Evolutionary conservation across 2,329 filamentous ascomycete genomes (phyloP).

Genomic region (Trichophyton mentagrophytes): DNA sequence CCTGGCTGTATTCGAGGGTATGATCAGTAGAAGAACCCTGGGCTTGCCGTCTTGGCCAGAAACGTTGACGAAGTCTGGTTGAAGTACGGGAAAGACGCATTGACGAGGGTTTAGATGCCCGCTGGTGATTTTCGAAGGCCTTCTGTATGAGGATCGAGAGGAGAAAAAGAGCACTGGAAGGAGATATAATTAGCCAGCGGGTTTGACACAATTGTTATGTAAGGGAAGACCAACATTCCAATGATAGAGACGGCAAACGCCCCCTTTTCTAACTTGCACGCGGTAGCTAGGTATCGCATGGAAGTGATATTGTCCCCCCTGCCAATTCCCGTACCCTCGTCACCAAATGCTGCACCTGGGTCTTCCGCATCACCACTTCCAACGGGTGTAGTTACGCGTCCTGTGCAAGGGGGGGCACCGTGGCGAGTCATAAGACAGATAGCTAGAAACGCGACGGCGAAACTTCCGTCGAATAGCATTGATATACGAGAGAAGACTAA

Average conservation of each 20-base stretch:
- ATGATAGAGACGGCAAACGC: slow-evolving; percentile 67
- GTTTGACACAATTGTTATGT: not conserved
- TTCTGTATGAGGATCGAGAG: slow-evolving; percentile 8
- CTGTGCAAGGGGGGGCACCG: slow-evolving; percentile 55
- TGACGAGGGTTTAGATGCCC: slow-evolving; percentile 2
- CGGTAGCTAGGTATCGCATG: slow-evolving; percentile 37
- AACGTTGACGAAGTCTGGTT: not conserved
- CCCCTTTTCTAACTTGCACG: slow-evolving; percentile 65
- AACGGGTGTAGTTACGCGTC: slow-evolving; percentile 53
- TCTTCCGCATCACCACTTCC: slow-evolving; percentile 48
- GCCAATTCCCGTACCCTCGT: slow-evolving; percentile 33
- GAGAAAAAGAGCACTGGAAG: slow-evolving; percentile 6
- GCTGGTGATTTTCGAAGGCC: not conserved
- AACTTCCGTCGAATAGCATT: slow-evolving; percentile 63
- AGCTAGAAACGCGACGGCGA: slow-evolving; percentile 67
- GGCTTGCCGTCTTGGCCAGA: not conserved
- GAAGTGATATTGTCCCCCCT: slow-evolving; percentile 14
- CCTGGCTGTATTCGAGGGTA: slow-evolving; percentile 1
- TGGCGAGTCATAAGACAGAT: slow-evolving; percentile 61
- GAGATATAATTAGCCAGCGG: not conserved
- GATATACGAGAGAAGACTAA: slow-evolving; percentile 59
- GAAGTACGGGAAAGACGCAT: not conserved
- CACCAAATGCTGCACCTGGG: slow-evolving; percentile 38
- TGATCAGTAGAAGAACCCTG: not conserved
- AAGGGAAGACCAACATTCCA: slow-evolving; percentile 46